Percentiles rank a stretch among this genome's conserved stretches.
Conservation (phyloP, 1,139 yeast genomes). For the Waltiozyma sp. region DNA sequence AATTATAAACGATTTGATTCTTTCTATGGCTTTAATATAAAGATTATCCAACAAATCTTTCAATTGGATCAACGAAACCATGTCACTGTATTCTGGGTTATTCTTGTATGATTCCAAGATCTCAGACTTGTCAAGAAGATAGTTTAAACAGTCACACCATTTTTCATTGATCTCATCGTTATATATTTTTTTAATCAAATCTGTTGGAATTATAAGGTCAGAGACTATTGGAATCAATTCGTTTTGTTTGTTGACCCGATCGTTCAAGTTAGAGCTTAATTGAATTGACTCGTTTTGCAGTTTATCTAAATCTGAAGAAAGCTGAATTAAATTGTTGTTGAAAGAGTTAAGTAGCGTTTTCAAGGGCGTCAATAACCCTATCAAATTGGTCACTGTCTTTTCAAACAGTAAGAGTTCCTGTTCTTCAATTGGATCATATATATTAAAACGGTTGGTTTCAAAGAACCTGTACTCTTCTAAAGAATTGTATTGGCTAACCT, state of each 20-base stretch:
- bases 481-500: slow-evolving; percentile 6
- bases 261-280: slow-evolving; percentile 45
- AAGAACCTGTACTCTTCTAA: slow-evolving; percentile 18
- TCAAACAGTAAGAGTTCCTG: slow-evolving; percentile 8
- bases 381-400: slow-evolving; percentile 8
- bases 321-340: slow-evolving; percentile 42
- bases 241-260: slow-evolving; percentile 44
- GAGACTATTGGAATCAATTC: slow-evolving; percentile 61
- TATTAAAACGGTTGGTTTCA: slow-evolving; percentile 3
- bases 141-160: slow-evolving; percentile 54
- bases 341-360: slow-evolving; percentile 27
- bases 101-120: slow-evolving; percentile 30
- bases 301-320: slow-evolving; percentile 49
- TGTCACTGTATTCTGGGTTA: slow-evolving; percentile 6
- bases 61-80: slow-evolving; percentile 10
- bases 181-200: slow-evolving; percentile 38
- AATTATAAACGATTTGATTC: slow-evolving; percentile 63
- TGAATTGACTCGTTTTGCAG: slow-evolving; percentile 47
- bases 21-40: slow-evolving; percentile 34
- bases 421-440: slow-evolving; percentile 3
- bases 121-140: slow-evolving; percentile 44
- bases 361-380: slow-evolving; percentile 12
- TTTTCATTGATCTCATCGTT: slow-evolving; percentile 33
- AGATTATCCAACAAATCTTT: slow-evolving; percentile 6
- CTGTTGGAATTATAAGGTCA: slow-evolving; percentile 68